Evolutionary conservation across 192 early-diverging fungal genomes (phyloP), one percentile per base, ranked within the genome.

Genomic region (Podila epigama): DNA sequence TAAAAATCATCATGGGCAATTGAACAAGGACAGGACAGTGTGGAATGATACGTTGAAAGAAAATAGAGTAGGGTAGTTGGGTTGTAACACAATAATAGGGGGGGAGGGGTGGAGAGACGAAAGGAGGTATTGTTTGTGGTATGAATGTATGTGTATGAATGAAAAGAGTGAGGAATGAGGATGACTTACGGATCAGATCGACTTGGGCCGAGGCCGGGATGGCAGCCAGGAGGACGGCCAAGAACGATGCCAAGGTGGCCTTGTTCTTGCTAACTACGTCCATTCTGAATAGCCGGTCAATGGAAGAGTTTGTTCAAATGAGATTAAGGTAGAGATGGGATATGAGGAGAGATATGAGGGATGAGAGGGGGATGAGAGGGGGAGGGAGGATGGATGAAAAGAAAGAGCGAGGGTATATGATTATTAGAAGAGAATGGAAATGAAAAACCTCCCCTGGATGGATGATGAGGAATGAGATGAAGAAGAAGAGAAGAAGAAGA

Each of bases 181-280:
- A 29, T 13, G 29, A 37, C 73, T 77, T 77, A 77, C 73, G 32
- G 34, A 39, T n/a, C 28, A 77, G 22, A 18, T 41, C 20, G 34
- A 77, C 60, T 37, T 68, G 65, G 58, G 66, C 66, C 60, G 57
- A 58, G 60, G 61, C 50, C 13, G 73, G 73, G 16, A 41, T 25
- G 54, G 62, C 70, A 67, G 71, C 57, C 50, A 77, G 73, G 41
- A 77, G 13, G 48, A 58, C 58, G 51, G 55, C 56, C 66, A 77
- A 32, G 66, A 77, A 68, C 73, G 65, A 68, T 29, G 66, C 73
- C 73, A 77, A 42, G 27, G 66, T 56, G 61, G 73, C 73, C 50
- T 77, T 77, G 66, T 68, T 77, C 73, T 63, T 62, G 54, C 66
- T 48, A 48, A 48, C 53, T 39, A 63, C 60, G 61, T 77, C 73